Evolutionary conservation across 495 filamentous ascomycete species (phyloP), one percentile per base, ranked within the genome.

Genomic region (Penicillium simplicissimum): DNA sequence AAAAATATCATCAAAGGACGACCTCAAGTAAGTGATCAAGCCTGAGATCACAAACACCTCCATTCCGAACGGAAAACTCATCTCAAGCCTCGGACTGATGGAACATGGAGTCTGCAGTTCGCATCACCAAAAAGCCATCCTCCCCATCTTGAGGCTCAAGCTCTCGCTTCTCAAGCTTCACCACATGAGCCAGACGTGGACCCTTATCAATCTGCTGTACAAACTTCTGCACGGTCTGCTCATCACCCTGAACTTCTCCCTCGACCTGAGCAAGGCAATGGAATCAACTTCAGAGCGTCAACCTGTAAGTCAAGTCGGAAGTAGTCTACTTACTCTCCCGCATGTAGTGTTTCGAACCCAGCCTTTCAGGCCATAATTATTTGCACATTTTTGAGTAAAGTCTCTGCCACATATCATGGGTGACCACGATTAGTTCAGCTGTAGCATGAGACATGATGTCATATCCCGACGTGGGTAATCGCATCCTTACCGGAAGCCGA

Each of bases 171-270:
- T 95, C 88, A 34, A 96, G 68, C 66, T 85, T 87, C 19, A 86
- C 82, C 0, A 96, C 92, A 23, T 86, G 79, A 14, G 92, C 85
- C 15, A 81, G 58, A 25, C 74, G 73, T 1, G 92, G 92, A 0
- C 93, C 93, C 58, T 82, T 85, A 67, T 93, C 81, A 52, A 97
- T 79, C 61, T 91, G 87, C 63, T 90, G 86, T 11, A 97, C 71
- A 52, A 96, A 88, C 25, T 84, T 81, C 55, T 88, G 74, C 43
- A 97, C 67, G 5, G 17, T 45, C 9, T 45, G 42, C 21, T 45
- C 42, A 21, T 45, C 42, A 23, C 42, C 42, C 42, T 45, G 42
- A 45, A 45, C 42, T 23, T 45, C 42, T 11, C 42, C 42, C 42
- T 45, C 87, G n/a, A 97, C 92, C 89, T 95, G 61, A 33, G 36